Evolutionary conservation across 2,329 filamentous ascomycete genomes (phyloP).

Genomic region (Teratosphaeria zuluensis): DNA sequence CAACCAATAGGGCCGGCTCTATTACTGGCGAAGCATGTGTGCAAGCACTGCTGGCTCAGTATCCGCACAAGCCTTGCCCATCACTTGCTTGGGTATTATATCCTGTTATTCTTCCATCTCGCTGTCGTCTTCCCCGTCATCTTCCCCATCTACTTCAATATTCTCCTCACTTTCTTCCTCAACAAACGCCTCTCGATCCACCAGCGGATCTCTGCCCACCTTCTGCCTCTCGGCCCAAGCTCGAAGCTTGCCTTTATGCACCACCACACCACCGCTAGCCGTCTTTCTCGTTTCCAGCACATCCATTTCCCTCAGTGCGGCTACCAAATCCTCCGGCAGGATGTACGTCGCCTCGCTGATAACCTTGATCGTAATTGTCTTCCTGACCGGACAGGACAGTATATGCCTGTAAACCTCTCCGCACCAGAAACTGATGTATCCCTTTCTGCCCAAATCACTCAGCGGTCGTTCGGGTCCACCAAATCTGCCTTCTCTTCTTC

Average conservation of each 20-base stretch:
- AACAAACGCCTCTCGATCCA: conserved; percentile 66
- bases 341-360: conserved; percentile 77
- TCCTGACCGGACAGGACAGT: conserved; percentile 35
- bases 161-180: conserved; percentile 48
- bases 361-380: conserved; percentile 55
- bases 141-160: conserved; percentile 12
- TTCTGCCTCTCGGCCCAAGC: conserved; percentile 56
- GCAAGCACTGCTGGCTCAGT: no score
- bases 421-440: conserved; percentile 80
- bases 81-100: not conserved
- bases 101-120: not conserved
- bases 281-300: conserved; percentile 51
- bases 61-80: no score
- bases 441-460: conserved; percentile 70
- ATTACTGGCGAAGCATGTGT: no score
- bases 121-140: conserved; percentile 1
- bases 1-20: no score
- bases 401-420: conserved; percentile 67
- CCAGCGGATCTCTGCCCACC: conserved; percentile 55
- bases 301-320: conserved; percentile 69
- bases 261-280: conserved; percentile 38
- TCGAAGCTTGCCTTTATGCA: conserved; percentile 51
- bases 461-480: conserved; percentile 93
- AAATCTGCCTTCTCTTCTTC: conserved; percentile 68
- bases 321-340: conserved; percentile 70